A percentile compares a stretch with the other conserved stretches of the same genome.
Conservation (phyloP, 1,139 yeast species). For the Blastobotrys petasosporus region DNA sequence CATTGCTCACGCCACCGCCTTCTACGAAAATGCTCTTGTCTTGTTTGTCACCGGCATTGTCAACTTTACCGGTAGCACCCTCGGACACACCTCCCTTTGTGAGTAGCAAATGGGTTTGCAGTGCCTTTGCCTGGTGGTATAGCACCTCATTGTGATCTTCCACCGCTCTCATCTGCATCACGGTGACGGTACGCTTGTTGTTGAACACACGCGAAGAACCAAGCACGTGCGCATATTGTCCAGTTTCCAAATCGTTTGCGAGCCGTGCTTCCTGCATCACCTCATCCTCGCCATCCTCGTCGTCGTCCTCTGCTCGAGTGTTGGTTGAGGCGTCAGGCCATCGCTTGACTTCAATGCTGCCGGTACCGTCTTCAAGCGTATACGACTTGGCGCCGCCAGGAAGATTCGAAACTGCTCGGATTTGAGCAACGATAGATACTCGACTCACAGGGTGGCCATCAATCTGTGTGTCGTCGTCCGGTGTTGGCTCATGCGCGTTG, state of each 20-base stretch:
- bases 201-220: constrained; percentile 71
- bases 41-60: constrained; percentile 3
- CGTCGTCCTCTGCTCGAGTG: constrained; percentile 12
- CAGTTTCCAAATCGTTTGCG: constrained; percentile 29
- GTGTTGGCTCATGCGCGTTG: constrained; percentile 55
- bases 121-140: constrained; percentile 71
- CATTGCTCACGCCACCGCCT: constrained; percentile 8
- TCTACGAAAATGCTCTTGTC: constrained; percentile 19
- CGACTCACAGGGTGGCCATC: constrained; percentile 58
- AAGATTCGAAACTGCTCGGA: constrained; percentile 45
- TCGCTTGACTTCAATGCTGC: constrained; percentile 59
- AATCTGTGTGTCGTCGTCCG: constrained; percentile 69
- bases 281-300: constrained; percentile 15
- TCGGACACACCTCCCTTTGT: constrained; percentile 14
- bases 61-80: constrained; percentile 1
- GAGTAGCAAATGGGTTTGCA: constrained; percentile 45
- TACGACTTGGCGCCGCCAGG: constrained; percentile 48
- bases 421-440: constrained; percentile 60
- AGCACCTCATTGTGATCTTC: constrained; percentile 69
- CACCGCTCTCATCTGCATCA: constrained; percentile 54
- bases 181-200: constrained; percentile 60
- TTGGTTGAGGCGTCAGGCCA: constrained; percentile 31
- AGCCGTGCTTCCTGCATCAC: constrained; percentile 29
- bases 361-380: constrained; percentile 82
- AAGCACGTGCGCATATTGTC: constrained; percentile 60